These are phyloP conservation scores for Candida anglica DNA, from an alignment of 805 yeast genomes.

Conservation along the genomic window DNA sequence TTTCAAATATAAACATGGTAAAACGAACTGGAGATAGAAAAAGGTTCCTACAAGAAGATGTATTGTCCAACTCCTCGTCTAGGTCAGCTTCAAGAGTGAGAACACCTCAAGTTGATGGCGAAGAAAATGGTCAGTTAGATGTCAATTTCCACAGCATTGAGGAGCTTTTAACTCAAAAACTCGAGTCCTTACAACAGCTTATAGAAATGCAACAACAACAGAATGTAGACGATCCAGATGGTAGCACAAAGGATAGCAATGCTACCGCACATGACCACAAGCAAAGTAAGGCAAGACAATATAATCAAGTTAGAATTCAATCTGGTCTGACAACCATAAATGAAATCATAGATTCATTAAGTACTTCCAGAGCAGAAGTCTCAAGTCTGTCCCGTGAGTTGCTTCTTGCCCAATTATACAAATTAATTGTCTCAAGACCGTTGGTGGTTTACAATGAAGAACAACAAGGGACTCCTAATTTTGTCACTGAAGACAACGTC, in stretches of 20 bases:
- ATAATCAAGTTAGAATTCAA: slow-evolving; percentile 33
- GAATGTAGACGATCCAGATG: slow-evolving; percentile 5
- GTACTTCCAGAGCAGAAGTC: slow-evolving; percentile 39
- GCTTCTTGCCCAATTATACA: slow-evolving; percentile 47
- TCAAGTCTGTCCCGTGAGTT: slow-evolving; percentile 45
- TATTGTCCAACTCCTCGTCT: slow-evolving; percentile 25
- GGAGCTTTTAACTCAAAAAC: slow-evolving; percentile 26
- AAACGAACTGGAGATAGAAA: neutral
- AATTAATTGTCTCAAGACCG: slow-evolving; percentile 42
- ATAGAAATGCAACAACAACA: slow-evolving; percentile 11
- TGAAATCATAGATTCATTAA: slow-evolving; percentile 43
- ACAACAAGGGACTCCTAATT: slow-evolving; percentile 29
- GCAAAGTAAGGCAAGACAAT: slow-evolving; percentile 23
- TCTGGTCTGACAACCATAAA: slow-evolving; percentile 34
- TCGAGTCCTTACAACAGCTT: slow-evolving; percentile 24
- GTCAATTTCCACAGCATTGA: slow-evolving; percentile 31
- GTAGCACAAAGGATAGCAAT: slow-evolving; percentile 7
- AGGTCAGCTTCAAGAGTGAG: slow-evolving; percentile 29
- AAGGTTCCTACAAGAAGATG: slow-evolving; percentile 7
- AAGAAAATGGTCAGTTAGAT: slow-evolving; percentile 33
- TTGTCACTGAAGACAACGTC: slow-evolving; percentile 33
- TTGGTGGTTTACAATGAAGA: slow-evolving; percentile 32
- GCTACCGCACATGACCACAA: slow-evolving; percentile 12
- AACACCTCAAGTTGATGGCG: slow-evolving; percentile 33
- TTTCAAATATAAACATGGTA: no score